Evolutionary conservation across 148 eudicot species (phyloP).

Genomic region (Diospyros kaki): DNA sequence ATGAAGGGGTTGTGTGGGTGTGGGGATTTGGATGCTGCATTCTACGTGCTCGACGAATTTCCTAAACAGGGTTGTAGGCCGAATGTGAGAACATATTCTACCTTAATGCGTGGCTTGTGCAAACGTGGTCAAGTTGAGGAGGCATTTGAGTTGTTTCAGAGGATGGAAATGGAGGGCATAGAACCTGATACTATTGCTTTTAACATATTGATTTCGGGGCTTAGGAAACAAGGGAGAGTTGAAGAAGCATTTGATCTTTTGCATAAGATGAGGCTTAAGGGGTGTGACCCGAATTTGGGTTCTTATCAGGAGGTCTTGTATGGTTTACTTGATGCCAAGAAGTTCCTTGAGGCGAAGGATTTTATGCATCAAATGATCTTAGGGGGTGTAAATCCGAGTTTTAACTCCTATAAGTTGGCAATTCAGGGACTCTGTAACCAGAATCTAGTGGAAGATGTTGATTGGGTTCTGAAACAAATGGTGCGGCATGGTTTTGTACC

Average conservation of each 20-base stretch:
- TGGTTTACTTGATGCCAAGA: constrained; percentile 53
- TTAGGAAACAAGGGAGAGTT: constrained; percentile 55
- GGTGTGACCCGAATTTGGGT: constrained; percentile 69
- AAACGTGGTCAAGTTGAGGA: constrained; percentile 52
- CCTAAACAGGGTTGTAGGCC: constrained; percentile 54
- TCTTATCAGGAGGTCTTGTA: constrained; percentile 78
- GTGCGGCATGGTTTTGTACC: constrained; percentile 65
- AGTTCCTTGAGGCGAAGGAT: constrained; percentile 45
- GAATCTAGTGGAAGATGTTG: constrained; percentile 47
- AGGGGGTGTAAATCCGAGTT: constrained; percentile 58
- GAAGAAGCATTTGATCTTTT: constrained; percentile 64
- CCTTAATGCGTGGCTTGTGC: constrained; percentile 68
- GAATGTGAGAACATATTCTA: constrained; percentile 64
- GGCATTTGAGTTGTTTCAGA: constrained; percentile 57
- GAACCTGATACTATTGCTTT: constrained; percentile 58
- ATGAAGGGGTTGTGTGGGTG: constrained; percentile 68
- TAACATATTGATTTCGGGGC: constrained; percentile 60
- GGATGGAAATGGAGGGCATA: constrained; percentile 71
- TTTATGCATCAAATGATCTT: constrained; percentile 50
- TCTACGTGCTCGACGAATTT: constrained; percentile 81
- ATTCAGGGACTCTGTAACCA: constrained; percentile 53
- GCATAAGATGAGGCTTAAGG: constrained; percentile 55
- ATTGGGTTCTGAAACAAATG: constrained; percentile 75
- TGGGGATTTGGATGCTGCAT: constrained; percentile 63
- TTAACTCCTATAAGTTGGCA: constrained; percentile 58